Evolutionary conservation across 2,329 filamentous ascomycete genomes (phyloP).

Genomic region (Trichoderma harzianum): DNA sequence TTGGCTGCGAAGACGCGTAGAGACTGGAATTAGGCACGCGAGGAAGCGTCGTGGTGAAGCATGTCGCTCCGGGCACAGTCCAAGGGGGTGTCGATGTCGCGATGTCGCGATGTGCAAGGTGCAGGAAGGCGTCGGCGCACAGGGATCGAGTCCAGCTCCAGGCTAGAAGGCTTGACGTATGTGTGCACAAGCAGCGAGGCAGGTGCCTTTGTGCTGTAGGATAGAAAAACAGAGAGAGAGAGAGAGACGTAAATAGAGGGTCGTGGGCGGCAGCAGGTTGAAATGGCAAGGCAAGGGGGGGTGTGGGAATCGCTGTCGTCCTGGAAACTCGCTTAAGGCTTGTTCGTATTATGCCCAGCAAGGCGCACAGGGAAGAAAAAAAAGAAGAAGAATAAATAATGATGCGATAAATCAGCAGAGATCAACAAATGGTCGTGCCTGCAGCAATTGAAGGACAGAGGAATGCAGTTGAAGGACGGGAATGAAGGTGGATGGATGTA

Average conservation of each 20-base stretch:
- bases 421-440: background rate
- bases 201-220: background rate
- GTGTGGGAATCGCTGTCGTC: conserved; percentile 10
- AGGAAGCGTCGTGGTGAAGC: background rate
- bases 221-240: background rate
- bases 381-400: background rate
- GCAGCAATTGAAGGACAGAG: background rate
- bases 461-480: background rate
- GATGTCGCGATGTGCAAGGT: conserved; percentile 8
- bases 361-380: background rate
- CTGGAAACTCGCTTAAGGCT: conserved; percentile 10
- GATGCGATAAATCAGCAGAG: background rate
- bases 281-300: conserved; percentile 7
- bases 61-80: conserved; percentile 9
- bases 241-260: background rate
- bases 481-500: background rate
- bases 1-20: background rate
- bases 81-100: conserved; percentile 9
- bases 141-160: conserved; percentile 6
- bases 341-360: conserved; percentile 10
- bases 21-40: background rate
- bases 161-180: background rate
- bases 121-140: background rate
- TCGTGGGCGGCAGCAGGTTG: background rate
- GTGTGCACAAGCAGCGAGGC: background rate